phyloP scores from a whole-genome alignment of 345 rosid genomes.

The Brassica incana region DNA sequence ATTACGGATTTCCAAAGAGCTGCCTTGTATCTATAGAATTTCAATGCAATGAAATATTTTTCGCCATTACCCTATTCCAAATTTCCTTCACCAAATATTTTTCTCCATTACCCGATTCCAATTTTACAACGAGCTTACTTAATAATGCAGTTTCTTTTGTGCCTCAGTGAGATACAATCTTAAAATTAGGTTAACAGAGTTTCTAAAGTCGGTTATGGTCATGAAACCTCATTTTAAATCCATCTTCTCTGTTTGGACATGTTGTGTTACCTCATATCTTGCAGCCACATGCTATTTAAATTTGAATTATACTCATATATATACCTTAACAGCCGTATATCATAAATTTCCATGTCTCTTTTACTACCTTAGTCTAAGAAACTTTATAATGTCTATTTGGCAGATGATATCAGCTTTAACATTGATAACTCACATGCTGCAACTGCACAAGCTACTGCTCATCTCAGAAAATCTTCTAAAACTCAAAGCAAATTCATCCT shows the following conservation, averaged over 20 bases:
- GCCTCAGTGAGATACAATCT: background rate
- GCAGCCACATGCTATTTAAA: background rate
- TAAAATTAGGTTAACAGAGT: background rate
- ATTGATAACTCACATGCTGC: conserved; percentile 62
- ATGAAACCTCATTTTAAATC: background rate
- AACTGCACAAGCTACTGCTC: background rate
- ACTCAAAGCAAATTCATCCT: conserved; percentile 64
- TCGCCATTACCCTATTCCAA: background rate
- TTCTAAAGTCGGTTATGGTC: background rate
- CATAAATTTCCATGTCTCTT: background rate
- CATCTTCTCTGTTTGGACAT: conserved; percentile 13
- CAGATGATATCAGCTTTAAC: conserved; percentile 72
- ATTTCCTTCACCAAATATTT: too few relatives aligned
- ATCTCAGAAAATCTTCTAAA: conserved; percentile 57
- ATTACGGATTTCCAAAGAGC: too few relatives aligned
- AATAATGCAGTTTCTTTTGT: background rate
- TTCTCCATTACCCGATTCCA: too few relatives aligned
- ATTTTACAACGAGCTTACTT: too few relatives aligned
- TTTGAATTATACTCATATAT: conserved; percentile 12
- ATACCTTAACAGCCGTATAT: background rate
- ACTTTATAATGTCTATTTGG: conserved; percentile 10
- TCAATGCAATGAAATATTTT: background rate
- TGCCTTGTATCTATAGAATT: background rate
- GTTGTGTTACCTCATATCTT: background rate
- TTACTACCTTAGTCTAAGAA: background rate